phyloP scores from a whole-genome alignment of 108 stramenopile species.

The Skeletonema tropicum region DNA sequence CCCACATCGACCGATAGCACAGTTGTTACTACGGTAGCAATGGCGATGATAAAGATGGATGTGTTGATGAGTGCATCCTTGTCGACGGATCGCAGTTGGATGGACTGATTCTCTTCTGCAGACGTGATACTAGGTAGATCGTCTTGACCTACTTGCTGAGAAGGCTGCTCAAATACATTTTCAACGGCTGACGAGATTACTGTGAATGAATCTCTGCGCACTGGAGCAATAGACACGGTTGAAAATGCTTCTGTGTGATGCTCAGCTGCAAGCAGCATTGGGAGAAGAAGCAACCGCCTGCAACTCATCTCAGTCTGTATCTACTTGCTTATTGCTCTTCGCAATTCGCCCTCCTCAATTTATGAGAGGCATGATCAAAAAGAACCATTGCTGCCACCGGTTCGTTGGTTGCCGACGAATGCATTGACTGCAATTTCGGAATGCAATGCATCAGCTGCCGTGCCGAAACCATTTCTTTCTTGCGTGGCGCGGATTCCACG shows the following conservation, averaged over 20 bases:
- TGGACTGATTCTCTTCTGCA: not conserved
- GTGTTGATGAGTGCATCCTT: slow-evolving; percentile 28
- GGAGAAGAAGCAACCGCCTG: not conserved
- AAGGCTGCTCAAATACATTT: not conserved
- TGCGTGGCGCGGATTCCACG: too few species aligned
- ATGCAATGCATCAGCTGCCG: too few species aligned
- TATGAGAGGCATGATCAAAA: too few species aligned
- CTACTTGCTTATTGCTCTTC: not conserved
- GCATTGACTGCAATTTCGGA: too few species aligned
- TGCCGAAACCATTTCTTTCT: too few species aligned
- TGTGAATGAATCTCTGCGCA: not conserved
- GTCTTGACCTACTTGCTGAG: not conserved
- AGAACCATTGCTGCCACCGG: too few species aligned
- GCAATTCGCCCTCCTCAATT: too few species aligned
- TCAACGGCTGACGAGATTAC: not conserved
- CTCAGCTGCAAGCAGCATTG: not conserved
- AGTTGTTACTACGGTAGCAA: slow-evolving; percentile 21
- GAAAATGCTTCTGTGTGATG: not conserved
- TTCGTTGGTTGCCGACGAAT: too few species aligned
- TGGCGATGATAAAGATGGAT: slow-evolving; percentile 30
- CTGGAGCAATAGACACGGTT: not conserved
- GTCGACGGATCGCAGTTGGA: slow-evolving; percentile 24
- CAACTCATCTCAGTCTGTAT: not conserved
- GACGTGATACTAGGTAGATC: not conserved
- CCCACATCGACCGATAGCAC: slow-evolving; percentile 45